phyloP scores from a whole-genome alignment of 116 monocot species.

The Trichopus zeylanicus region DNA sequence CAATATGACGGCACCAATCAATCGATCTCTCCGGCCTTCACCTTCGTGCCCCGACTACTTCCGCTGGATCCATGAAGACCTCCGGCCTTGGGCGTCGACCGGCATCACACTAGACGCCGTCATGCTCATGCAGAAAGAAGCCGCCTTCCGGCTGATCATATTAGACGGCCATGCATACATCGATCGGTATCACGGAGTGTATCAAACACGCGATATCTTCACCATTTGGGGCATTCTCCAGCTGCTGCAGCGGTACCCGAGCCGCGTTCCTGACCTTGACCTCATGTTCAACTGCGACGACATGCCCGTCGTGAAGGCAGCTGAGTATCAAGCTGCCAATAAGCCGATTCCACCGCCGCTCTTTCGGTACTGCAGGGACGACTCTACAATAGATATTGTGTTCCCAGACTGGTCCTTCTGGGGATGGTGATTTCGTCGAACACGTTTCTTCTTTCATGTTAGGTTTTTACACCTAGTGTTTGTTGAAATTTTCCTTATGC shows the following conservation, averaged over 20 bases:
- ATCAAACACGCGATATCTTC: constrained; percentile 55
- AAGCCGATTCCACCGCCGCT: constrained; percentile 31
- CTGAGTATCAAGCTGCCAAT: neutral
- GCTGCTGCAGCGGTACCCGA: constrained; percentile 45
- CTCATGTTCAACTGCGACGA: constrained; percentile 65
- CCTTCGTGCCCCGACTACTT: constrained; percentile 47
- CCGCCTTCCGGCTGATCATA: constrained; percentile 43
- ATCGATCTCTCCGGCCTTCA: neutral
- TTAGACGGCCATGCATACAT: constrained; percentile 36
- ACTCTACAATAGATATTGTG: constrained; percentile 40
- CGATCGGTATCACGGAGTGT: constrained; percentile 23
- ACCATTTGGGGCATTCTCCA: constrained; percentile 72
- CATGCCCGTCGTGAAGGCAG: constrained; percentile 21
- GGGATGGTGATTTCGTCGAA: constrained; percentile 48
- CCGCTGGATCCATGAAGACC: constrained; percentile 60
- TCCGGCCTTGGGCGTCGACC: constrained; percentile 35
- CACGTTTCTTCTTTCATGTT: neutral
- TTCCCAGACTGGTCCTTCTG: constrained; percentile 90
- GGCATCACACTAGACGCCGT: constrained; percentile 49
- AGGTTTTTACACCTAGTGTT: neutral
- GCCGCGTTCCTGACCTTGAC: constrained; percentile 56
- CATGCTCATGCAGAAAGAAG: constrained; percentile 14
- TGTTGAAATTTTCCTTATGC: neutral
- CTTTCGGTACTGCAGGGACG: constrained; percentile 60
- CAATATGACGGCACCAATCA: neutral